Evolutionary conservation across 192 early-diverging fungal species (phyloP).

Genomic region (Neocallimastix lanati): DNA sequence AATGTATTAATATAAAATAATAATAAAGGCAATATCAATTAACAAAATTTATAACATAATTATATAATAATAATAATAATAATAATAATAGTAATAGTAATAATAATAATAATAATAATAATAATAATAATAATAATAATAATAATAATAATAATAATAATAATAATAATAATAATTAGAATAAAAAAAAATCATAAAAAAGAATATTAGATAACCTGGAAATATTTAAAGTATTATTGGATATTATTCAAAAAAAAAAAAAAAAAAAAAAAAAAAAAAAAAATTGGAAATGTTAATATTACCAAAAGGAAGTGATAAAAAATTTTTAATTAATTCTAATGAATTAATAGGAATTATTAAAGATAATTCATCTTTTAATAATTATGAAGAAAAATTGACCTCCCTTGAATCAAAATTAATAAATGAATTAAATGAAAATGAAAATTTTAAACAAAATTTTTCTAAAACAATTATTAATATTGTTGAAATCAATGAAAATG

Average conservation of each 20-base stretch:
- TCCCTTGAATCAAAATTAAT: neutral
- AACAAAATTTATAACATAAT: too few relatives aligned
- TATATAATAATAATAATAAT: too few relatives aligned
- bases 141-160: too few relatives aligned
- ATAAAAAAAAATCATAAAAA: too few relatives aligned
- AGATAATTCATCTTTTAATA: neutral
- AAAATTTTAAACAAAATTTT: neutral
- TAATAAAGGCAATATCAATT: too few relatives aligned
- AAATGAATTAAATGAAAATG: neutral
- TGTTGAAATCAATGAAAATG: neutral
- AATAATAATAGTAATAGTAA: too few relatives aligned
- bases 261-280: neutral
- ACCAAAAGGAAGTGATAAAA: neutral
- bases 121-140: too few relatives aligned
- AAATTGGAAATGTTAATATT: neutral
- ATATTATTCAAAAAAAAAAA: neutral
- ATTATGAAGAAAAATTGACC: neutral
- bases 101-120: too few relatives aligned
- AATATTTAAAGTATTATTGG: too few relatives aligned
- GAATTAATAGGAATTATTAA: neutral
- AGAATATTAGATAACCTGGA: too few relatives aligned
- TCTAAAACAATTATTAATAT: neutral
- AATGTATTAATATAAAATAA: too few relatives aligned
- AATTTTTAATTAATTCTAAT: neutral
- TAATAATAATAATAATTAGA: too few relatives aligned